Percentiles rank a stretch among this genome's conserved stretches.
Evolutionary conservation across 495 filamentous ascomycete species (phyloP).

Genomic region (Xylaria nigripes): DNA sequence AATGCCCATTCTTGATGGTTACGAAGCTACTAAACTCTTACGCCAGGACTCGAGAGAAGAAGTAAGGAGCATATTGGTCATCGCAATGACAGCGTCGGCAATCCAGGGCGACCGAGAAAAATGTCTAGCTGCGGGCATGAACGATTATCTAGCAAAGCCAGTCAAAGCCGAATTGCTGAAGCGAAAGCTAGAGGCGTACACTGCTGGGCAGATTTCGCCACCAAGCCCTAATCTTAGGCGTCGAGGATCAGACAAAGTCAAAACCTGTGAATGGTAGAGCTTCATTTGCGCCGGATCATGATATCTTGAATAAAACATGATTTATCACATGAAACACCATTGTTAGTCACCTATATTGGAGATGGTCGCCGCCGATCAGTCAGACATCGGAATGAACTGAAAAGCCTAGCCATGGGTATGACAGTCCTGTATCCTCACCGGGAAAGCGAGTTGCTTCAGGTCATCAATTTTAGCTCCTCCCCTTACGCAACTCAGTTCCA

Average conservation of each 20-base stretch:
- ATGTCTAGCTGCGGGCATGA: conserved; percentile 88
- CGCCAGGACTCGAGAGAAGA: conserved; percentile 63
- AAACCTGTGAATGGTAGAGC: conserved; percentile 2
- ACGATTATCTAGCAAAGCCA: conserved; percentile 90
- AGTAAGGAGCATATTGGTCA: conserved; percentile 71
- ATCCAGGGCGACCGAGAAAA: conserved; percentile 90
- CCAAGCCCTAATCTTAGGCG: conserved; percentile 19
- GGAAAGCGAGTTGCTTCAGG: neutral
- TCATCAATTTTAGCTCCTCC: neutral
- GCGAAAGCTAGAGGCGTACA: conserved; percentile 64
- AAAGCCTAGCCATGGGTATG: neutral
- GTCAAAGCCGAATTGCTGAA: conserved; percentile 67
- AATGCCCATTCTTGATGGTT: conserved; percentile 92
- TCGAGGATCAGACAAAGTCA: conserved; percentile 10
- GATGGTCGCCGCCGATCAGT: neutral
- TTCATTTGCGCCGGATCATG: conserved; percentile 10
- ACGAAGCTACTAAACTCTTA: conserved; percentile 77
- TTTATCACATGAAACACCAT: conserved; percentile 1
- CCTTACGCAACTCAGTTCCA: neutral
- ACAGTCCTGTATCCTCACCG: neutral
- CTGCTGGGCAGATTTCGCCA: conserved; percentile 23
- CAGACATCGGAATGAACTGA: neutral
- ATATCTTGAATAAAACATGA: neutral
- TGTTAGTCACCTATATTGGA: neutral
- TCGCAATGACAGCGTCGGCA: conserved; percentile 88